These are phyloP conservation scores for Cordia subcordata DNA, from an alignment of 257 asterid species.

Conservation along the genomic window DNA sequence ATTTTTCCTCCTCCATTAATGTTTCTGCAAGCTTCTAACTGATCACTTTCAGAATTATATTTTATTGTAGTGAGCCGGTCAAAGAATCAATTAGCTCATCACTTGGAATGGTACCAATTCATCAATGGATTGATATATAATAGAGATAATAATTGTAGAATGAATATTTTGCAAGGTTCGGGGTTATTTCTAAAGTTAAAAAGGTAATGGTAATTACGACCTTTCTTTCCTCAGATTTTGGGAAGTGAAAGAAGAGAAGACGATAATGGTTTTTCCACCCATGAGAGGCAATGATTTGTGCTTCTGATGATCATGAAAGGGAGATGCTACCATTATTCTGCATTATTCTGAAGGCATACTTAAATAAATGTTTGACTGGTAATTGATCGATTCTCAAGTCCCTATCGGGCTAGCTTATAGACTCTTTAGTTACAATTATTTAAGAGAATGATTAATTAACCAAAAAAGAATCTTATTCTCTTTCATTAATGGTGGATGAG, in stretches of 20 bases:
- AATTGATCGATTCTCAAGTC: slow-evolving; percentile 19
- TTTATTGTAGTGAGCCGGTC: not conserved
- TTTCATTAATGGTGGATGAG: slow-evolving; percentile 54
- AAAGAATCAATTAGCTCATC: slow-evolving; percentile 1
- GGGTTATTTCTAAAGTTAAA: no score
- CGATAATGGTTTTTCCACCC: slow-evolving; percentile 32
- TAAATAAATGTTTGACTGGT: slow-evolving; percentile 27
- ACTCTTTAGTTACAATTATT: slow-evolving; percentile 14
- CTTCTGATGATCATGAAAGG: slow-evolving; percentile 11
- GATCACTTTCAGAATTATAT: not conserved
- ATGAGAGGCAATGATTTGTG: slow-evolving; percentile 21
- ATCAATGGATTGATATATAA: not conserved
- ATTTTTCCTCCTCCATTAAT: not conserved
- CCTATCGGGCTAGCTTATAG: not conserved
- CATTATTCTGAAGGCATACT: slow-evolving; percentile 9
- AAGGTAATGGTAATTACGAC: slow-evolving; percentile 16
- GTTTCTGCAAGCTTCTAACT: not conserved
- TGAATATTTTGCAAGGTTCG: no score
- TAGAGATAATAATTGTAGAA: not conserved
- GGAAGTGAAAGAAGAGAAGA: slow-evolving; percentile 34
- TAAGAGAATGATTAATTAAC: slow-evolving; percentile 24
- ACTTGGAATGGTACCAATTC: not conserved
- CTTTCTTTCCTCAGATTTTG: slow-evolving; percentile 43
- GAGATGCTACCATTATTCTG: slow-evolving; percentile 2
- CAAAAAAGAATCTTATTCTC: slow-evolving; percentile 54